phyloP scores from a whole-genome alignment of 2,329 filamentous ascomycete genomes.

The Paecilomyces variotii region DNA sequence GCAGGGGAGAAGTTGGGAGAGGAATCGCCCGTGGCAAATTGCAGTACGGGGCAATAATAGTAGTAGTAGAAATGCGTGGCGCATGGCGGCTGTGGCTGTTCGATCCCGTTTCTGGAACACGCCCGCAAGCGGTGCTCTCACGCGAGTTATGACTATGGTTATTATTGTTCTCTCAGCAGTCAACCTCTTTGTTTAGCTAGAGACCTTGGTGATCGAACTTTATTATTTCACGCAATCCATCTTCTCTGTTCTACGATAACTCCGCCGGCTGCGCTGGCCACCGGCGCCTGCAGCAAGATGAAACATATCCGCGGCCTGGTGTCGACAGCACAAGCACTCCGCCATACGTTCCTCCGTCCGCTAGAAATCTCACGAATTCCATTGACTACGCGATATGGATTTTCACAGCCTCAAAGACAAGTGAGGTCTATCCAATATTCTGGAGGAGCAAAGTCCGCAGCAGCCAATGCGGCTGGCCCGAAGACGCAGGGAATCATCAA shows the following conservation, averaged over 20 bases:
- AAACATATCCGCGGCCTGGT: conserved; percentile 25
- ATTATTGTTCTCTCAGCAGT: not conserved
- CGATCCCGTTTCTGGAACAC: not conserved
- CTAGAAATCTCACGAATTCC: conserved; percentile 8
- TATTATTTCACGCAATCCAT: not conserved
- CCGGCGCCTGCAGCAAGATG: conserved; percentile 15
- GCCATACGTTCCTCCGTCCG: conserved; percentile 20
- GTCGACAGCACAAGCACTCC: conserved; percentile 24
- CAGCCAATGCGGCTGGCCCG: not conserved
- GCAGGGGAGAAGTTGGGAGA: conserved; percentile 10
- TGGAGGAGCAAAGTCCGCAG: not conserved
- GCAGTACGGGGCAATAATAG: not conserved
- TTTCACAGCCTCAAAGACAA: conserved; percentile 7
- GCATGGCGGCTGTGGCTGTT: conserved; percentile 2
- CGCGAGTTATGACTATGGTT: not conserved
- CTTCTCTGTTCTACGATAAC: not conserved
- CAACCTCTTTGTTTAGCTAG: not conserved
- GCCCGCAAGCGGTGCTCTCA: not conserved
- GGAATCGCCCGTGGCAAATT: conserved; percentile 11
- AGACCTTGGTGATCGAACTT: not conserved
- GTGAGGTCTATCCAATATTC: conserved; percentile 11
- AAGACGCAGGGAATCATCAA: conserved; percentile 10
- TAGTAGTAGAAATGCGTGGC: conserved; percentile 1
- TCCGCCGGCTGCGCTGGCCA: not conserved
- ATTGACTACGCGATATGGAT: conserved; percentile 7